Evolutionary conservation across 345 rosid species (phyloP), one percentile per base, ranked within the genome.

Genomic region (Aquilaria sinensis): DNA sequence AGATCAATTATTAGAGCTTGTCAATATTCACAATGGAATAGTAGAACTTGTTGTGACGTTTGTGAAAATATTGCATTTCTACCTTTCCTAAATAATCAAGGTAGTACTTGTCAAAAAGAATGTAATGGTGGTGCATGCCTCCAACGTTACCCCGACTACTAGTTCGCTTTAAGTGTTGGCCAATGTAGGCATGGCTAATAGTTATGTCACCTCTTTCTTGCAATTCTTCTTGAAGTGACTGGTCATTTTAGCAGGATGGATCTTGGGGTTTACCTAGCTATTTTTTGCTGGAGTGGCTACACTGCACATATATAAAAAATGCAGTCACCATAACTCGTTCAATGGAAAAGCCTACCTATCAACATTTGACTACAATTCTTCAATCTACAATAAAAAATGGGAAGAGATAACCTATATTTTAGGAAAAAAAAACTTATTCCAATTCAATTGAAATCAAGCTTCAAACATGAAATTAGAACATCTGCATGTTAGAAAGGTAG

Each of bases 121-220:
- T 89, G 68, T 90, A 56, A 81, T 89, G 96, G 81, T 86, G 96
- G 76, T 89, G 93, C 96, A 86, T 78, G 46, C 93, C 93, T 64
- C 96, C 93, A 4, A 90, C 93, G 76, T 89, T 89, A 60, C 96
- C 93, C 2, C 96, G 85, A 57, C 96, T 93, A 60, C 96, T 93
- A 0, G 93, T 93, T 54, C 84, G 93, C 80, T 89, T 89, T 10
- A 90, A 66, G 73, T 89, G 93, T 72, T 89, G 86, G 1, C 96
- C 93, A 47, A 89, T 75, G 66, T 89, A 91, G 0, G 93, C 93
- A 8, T 89, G 93, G 0, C 93, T 90, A 13, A 93, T 91, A 56
- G 90, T 86, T 23, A 89, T 90, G 74, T 89, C 93, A n/a, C 96
- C 96, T 2, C 96, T 86, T 89, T 89, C 96, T 89, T 89, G 69